Percentiles rank a stretch among this genome's conserved stretches.
These are phyloP conservation scores for Tuber aestivum DNA, from an alignment of 495 filamentous ascomycete species.

Conservation along the genomic window DNA sequence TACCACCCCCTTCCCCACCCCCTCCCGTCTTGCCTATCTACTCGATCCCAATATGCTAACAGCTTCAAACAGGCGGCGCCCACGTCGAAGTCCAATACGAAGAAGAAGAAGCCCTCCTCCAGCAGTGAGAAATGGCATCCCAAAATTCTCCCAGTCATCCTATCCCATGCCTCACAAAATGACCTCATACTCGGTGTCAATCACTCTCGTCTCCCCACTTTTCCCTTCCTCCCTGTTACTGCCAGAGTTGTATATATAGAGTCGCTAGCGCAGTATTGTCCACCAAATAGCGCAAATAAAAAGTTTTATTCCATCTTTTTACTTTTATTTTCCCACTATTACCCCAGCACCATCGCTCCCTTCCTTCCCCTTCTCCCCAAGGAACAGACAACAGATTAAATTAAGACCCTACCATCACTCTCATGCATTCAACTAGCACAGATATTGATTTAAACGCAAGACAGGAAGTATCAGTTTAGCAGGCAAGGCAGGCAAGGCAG, in stretches of 20 bases:
- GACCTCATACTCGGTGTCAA: neutral
- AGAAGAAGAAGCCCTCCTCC: conserved; percentile 43
- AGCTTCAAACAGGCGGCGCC: conserved; percentile 33
- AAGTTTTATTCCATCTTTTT: neutral
- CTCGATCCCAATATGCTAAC: conserved; percentile 10
- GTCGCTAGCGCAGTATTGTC: neutral
- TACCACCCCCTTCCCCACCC: conserved; percentile 4
- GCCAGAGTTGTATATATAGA: neutral
- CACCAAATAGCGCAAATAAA: neutral
- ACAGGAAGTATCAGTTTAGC: neutral
- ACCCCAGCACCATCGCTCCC: neutral
- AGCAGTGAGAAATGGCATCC: conserved; percentile 32
- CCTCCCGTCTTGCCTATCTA: neutral
- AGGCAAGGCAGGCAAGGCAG: neutral
- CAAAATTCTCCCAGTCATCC: conserved; percentile 9
- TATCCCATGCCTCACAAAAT: neutral
- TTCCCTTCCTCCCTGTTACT: neutral
- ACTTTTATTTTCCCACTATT: neutral
- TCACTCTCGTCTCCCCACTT: neutral
- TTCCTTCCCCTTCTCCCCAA: neutral
- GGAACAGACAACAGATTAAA: neutral
- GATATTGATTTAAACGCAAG: neutral
- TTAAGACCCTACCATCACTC: neutral
- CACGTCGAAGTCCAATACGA: conserved; percentile 53
- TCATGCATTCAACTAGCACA: neutral